Evolutionary conservation across 1,284 basidiomycete species (phyloP), one percentile per base, ranked within the genome.

Genomic region (Sporisorium graminicola): DNA sequence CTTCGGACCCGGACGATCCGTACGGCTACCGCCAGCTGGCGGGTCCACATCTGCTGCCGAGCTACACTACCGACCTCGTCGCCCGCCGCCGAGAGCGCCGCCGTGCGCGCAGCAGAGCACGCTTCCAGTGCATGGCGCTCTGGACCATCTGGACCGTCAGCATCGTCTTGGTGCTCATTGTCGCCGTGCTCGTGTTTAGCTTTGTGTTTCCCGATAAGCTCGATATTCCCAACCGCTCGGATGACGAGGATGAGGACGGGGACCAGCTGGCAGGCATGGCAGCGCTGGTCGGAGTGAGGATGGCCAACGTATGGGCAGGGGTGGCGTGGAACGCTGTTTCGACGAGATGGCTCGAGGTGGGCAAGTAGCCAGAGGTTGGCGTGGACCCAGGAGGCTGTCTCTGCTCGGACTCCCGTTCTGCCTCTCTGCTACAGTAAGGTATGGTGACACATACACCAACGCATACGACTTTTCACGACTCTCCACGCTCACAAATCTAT

Each of bases 21-120:
- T 80, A 80, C 43, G 78, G 78, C 8, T 80, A 80, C 35, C 56
- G 78, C 1, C 43, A 55, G 2, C 55, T 80, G 2, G 78, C 78
- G 4, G 78, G 78, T 0, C 66, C 78, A 2, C 58, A 70, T 12
- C 42, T 80, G 6, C 51, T 80, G 13, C 78, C 78, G 1, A 33
- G 31, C 2, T 77, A 77, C 51, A 64, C 64, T 2, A 59, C 74
- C 5, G 63, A 77, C 26, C 53, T 77, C 13, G 66, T 65, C 5
- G 60, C 74, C 2, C 33, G 74, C 9, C 42, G 74, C 0, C 40
- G 74, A 20, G 74, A 77, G 31, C 61, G 74, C 2, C 26, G 74
- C 2, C 37, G 74, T 18, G 70, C 70, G 1, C 42, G 74, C 8
- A 64, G 63, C 7, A 43, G 70, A 5, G 74, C 74, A 0, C 20